phyloP scores from a whole-genome alignment of 1,284 basidiomycete species.

The Malassezia pachydermatis region DNA sequence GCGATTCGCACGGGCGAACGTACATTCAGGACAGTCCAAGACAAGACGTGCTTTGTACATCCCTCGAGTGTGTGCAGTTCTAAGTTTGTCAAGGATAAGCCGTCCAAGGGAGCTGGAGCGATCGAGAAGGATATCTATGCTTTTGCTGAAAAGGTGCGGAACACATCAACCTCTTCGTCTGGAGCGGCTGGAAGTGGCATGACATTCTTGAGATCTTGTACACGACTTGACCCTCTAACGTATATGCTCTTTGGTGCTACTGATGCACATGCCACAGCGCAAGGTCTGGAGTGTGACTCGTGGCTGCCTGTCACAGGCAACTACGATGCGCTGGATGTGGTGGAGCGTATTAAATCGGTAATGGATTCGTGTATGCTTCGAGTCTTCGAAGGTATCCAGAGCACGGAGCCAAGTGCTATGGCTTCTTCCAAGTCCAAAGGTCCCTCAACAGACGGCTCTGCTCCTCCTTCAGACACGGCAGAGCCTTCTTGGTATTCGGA shows the following conservation, averaged over 20 bases:
- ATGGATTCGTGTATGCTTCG: slow-evolving; percentile 79
- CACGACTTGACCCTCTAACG: slow-evolving; percentile 71
- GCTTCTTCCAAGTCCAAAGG: no score
- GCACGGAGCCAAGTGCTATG: neutral
- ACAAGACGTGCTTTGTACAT: slow-evolving; percentile 77
- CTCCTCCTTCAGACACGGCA: neutral
- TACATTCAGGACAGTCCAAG: slow-evolving; percentile 66
- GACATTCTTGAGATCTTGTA: slow-evolving; percentile 59
- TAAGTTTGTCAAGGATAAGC: slow-evolving; percentile 55
- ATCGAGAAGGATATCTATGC: slow-evolving; percentile 65
- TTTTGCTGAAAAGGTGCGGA: slow-evolving; percentile 74
- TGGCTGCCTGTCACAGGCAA: slow-evolving; percentile 77
- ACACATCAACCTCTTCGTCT: slow-evolving; percentile 55
- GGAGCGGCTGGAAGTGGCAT: slow-evolving; percentile 52
- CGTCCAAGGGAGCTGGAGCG: slow-evolving; percentile 40
- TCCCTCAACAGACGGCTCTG: neutral
- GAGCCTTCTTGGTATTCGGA: slow-evolving; percentile 7
- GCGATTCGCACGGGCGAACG: slow-evolving; percentile 69
- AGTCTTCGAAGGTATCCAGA: slow-evolving; percentile 66
- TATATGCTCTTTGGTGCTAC: slow-evolving; percentile 88
- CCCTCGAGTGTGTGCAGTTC: slow-evolving; percentile 75
- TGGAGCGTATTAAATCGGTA: slow-evolving; percentile 69
- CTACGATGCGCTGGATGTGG: slow-evolving; percentile 66
- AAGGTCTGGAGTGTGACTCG: slow-evolving; percentile 62
- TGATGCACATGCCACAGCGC: slow-evolving; percentile 54